phyloP scores from a whole-genome alignment of 768 basidiomycete species.

The Suillus lakei region DNA sequence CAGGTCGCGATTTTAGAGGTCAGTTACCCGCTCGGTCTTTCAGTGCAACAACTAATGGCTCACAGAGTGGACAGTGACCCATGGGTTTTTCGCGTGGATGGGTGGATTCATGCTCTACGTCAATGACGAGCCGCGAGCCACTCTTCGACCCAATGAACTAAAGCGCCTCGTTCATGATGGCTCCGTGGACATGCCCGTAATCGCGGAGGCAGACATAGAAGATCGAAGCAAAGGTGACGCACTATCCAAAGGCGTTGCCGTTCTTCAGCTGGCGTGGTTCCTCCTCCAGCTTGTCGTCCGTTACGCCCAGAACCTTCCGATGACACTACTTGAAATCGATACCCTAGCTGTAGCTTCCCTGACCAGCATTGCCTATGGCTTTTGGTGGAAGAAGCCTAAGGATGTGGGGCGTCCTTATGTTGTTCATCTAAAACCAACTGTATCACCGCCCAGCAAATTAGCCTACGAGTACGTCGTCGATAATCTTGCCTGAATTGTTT shows the following conservation, averaged over 20 bases:
- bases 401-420: constrained; percentile 21
- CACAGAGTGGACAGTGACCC: constrained; percentile 22
- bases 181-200: constrained; percentile 12
- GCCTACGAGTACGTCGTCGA: not conserved
- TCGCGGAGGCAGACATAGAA: constrained; percentile 23
- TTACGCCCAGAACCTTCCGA: constrained; percentile 19
- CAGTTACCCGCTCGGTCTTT: not conserved
- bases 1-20: not conserved
- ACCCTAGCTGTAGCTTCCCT: constrained; percentile 36
- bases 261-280: constrained; percentile 41
- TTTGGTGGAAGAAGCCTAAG: constrained; percentile 44
- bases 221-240: constrained; percentile 39
- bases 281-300: constrained; percentile 32
- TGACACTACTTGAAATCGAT: constrained; percentile 38
- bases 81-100: constrained; percentile 32
- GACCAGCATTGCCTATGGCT: constrained; percentile 30
- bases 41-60: not conserved
- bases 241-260: constrained; percentile 34
- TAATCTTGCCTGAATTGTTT: not conserved
- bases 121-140: not conserved
- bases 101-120: constrained; percentile 29
- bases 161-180: constrained; percentile 7
- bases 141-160: constrained; percentile 10
- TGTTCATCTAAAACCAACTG: not conserved
- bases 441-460: not conserved